A percentile compares a stretch with the other conserved stretches of the same genome.
These are phyloP conservation scores for Fonsecaea monophora DNA, from an alignment of 2,329 filamentous ascomycete genomes.

Conservation along the genomic window DNA sequence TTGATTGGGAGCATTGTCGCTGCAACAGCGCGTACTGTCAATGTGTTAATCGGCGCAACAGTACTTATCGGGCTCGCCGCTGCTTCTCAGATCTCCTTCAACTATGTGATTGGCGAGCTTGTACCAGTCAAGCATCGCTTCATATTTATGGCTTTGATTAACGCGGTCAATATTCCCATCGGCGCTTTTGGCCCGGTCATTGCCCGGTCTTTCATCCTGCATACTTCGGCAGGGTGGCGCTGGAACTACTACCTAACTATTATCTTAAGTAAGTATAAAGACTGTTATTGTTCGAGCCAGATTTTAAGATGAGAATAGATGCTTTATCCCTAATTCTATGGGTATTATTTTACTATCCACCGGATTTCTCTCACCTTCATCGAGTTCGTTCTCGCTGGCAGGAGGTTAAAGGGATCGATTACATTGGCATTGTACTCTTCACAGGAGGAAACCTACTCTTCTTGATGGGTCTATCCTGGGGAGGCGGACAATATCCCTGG, in stretches of 20 bases:
- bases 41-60: slow-evolving; percentile 47
- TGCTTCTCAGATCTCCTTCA: slow-evolving; percentile 49
- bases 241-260: slow-evolving; percentile 7
- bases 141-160: slow-evolving; percentile 44
- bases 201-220: slow-evolving; percentile 51
- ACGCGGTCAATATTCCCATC: slow-evolving; percentile 45
- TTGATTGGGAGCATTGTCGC: slow-evolving; percentile 49
- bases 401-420: slow-evolving; percentile 55
- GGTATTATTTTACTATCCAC: slow-evolving; percentile 56
- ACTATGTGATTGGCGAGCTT: slow-evolving; percentile 48
- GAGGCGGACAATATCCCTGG: slow-evolving; percentile 53
- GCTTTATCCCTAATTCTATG: slow-evolving; percentile 43
- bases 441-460: slow-evolving; percentile 50
- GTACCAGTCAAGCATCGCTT: slow-evolving; percentile 50
- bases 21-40: slow-evolving; percentile 46
- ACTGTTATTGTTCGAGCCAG: too few relatives aligned
- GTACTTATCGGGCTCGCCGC: slow-evolving; percentile 49
- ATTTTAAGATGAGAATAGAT: too few relatives aligned
- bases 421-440: slow-evolving; percentile 53
- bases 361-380: slow-evolving; percentile 55
- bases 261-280: background rate
- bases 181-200: slow-evolving; percentile 53
- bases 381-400: slow-evolving; percentile 41
- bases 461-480: slow-evolving; percentile 53
- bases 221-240: slow-evolving; percentile 46